phyloP scores from a whole-genome alignment of 1,284 basidiomycete genomes.

The Rhodotorula sp. region DNA sequence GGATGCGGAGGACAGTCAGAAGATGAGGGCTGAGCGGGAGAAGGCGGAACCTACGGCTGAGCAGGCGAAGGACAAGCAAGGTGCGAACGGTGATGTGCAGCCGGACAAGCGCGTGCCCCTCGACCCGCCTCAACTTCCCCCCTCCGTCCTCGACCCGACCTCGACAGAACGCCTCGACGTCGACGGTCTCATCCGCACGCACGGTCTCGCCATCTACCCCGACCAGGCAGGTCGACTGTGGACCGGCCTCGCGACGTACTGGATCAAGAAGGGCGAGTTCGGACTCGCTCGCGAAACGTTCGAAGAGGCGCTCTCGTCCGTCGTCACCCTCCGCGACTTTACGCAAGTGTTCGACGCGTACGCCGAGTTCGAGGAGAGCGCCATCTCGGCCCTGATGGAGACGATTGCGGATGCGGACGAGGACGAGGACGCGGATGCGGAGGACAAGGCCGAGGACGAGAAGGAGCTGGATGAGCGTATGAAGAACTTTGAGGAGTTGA shows the following conservation, averaged over 20 bases:
- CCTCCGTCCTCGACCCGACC: conserved; percentile 53
- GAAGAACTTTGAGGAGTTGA: conserved; percentile 89
- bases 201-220: conserved; percentile 84
- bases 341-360: conserved; percentile 98
- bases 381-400: conserved; percentile 90
- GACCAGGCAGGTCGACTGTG: conserved; percentile 95
- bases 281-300: conserved; percentile 75
- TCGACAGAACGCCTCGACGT: conserved; percentile 73
- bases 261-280: conserved; percentile 96
- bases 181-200: conserved; percentile 75
- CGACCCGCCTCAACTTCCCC: conserved; percentile 5
- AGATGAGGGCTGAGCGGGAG: conserved; percentile 22
- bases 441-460: conserved; percentile 71
- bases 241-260: conserved; percentile 96
- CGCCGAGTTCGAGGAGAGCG: conserved; percentile 86
- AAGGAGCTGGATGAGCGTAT: conserved; percentile 82
- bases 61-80: conserved; percentile 51
- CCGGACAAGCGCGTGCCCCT: background rate
- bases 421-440: conserved; percentile 71
- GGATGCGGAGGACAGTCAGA: conserved; percentile 63
- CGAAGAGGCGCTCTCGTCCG: conserved; percentile 76
- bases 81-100: background rate
- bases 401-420: conserved; percentile 59
- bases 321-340: conserved; percentile 94
- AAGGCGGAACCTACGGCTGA: conserved; percentile 46